A percentile compares a stretch with the other conserved stretches of the same genome.
Evolutionary conservation across 1,284 basidiomycete genomes (phyloP).

Genomic region (Naganishia sp.): DNA sequence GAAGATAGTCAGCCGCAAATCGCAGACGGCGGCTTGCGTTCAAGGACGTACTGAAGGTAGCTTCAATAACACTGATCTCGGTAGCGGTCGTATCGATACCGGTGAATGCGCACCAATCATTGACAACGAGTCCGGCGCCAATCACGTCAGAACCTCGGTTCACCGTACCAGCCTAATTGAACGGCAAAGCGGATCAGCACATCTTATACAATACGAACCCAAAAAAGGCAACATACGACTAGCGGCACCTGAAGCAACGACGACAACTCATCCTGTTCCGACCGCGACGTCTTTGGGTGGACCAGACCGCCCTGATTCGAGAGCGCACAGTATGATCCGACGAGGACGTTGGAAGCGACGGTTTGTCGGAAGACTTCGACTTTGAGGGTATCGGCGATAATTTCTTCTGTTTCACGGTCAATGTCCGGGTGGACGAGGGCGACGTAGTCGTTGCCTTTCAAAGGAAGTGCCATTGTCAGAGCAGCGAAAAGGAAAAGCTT

Average conservation of each 20-base stretch:
- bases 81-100: conserved; percentile 96
- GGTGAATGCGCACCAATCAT: conserved; percentile 98
- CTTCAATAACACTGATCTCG: conserved; percentile 97
- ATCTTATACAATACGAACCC: too few species aligned
- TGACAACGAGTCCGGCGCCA: conserved; percentile 95
- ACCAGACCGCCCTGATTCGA: conserved; percentile 92
- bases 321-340: conserved; percentile 91
- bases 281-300: conserved; percentile 93
- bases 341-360: conserved; percentile 92
- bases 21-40: conserved; percentile 14
- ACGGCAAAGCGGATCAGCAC: not conserved
- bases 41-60: conserved; percentile 77
- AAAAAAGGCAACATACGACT: conserved; percentile 64
- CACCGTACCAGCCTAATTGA: conserved; percentile 82
- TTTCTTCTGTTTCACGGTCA: conserved; percentile 98
- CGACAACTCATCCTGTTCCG: conserved; percentile 96
- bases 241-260: conserved; percentile 92
- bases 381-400: conserved; percentile 98
- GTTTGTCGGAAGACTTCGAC: conserved; percentile 99
- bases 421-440: conserved; percentile 96
- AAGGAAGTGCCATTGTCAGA: not conserved
- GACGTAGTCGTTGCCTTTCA: conserved; percentile 79
- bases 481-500: not conserved
- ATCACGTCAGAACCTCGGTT: conserved; percentile 98
- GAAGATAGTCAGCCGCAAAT: conserved; percentile 20